Evolutionary conservation across 495 filamentous ascomycete genomes (phyloP), one percentile per base, ranked within the genome.

Genomic region (Darksidea phi): DNA sequence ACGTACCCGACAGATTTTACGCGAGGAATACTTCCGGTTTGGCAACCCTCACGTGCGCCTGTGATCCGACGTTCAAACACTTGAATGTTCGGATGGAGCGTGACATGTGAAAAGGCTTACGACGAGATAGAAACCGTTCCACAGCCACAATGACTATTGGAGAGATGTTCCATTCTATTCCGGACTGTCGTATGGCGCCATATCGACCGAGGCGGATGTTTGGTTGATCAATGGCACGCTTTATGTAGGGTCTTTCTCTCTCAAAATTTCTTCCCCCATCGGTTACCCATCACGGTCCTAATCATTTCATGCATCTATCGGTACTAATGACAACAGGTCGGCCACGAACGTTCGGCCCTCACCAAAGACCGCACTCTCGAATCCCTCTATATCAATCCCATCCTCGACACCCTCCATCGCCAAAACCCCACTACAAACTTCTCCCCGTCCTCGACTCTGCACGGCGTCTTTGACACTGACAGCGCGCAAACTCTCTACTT

Each of bases 121-220:
- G 54, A 23, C 46, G 21, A 28, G 24, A 46, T 34, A 72, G 71
- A 76, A 76, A 71, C 49, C 69, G 4, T 65, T 76, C 25, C 72
- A 74, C 50, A 67, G 64, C 36, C 73, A 76, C 63, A 74, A 75
- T 50, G 73, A 75, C 61, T 76, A 77, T 59, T 77, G 74, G 74
- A 66, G 74, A 21, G 72, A 73, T 45, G 52, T 75, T 1, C 72
- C 72, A 0, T 73, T 73, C 62, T 73, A 72, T 41, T 64, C 68
- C 1, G 74, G 70, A 1, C 60, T 77, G 24, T 66, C 67, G 6
- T 70, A 73, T 34, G 74, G 74, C 7, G 71, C 71, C 34, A 50
- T 73, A 0, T 59, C 47, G 18, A 69, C 69, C 20, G 74, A 77
- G 59, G 74, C 71, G 1, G 74, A 77, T 63, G 74, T 77, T 20